Base-by-base conservation (phyloP, 2,329 filamentous ascomycete species). In the Juglanconis oblonga region DNA sequence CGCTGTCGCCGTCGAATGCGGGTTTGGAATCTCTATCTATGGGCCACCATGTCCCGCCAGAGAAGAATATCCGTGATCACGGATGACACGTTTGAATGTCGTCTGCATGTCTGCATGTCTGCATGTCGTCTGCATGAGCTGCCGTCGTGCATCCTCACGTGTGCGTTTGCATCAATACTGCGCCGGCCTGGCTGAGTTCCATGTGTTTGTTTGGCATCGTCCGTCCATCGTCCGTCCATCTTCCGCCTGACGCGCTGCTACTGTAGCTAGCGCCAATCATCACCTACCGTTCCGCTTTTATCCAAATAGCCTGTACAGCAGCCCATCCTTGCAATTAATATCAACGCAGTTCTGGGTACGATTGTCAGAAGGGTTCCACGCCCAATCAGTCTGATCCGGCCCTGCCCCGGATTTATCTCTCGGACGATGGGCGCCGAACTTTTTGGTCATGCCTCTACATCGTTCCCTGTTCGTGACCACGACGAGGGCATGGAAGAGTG, bases 271-370 rank as follows among this genome's bases (percentile, higher is more conserved):
- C 5, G 14, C 36, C 52, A 42, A 45, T 51, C 24, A 24, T 24
- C 24, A 24, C 24, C 24, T 35, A 36, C 11, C 29, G 17, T 45
- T 17, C 24, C 38, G 42, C 33, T 36, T 59, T 62, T 62, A 59
- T 59, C 56, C 59, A 59, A 45, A 62, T 55, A 53, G 59, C 51
- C 56, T 59, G 52, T 38, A 59, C 42, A 52, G 35, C 51, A 57
- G 54, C 40, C 3, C 3, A 33, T 35, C 38, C 38, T 54, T 54
- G 52, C 11, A 42, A 44, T 8, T n/a, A 13, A 51, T 31, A 17
- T 54, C 7, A 3, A 11, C 13, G 24, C 6, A 29, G 13, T 6
- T 9, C 10, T 7, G 31, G 24, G 24, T 33, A 35, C 32, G 10
- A 10, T 40, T 44, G 14, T 17, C 5, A 32, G 17, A 9, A 17